Conservation (phyloP, 2,329 filamentous ascomycete species). For the Stemphylium vesicarium region DNA sequence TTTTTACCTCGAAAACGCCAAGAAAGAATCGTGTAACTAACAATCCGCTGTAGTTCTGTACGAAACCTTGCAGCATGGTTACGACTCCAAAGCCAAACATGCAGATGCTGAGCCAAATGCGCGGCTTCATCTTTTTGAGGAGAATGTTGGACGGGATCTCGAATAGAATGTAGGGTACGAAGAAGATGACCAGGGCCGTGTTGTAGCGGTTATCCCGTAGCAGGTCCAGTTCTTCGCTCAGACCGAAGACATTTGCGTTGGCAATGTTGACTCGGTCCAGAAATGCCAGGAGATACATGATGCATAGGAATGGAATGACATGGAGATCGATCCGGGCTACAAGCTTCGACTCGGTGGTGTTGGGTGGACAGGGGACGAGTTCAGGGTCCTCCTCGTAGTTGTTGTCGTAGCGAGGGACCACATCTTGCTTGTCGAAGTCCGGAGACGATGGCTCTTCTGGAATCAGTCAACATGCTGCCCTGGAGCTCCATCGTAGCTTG, state of each 20-base stretch:
- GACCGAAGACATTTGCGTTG: slow-evolving; percentile 60
- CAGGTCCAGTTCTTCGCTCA: slow-evolving; percentile 56
- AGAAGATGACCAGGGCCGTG: slow-evolving; percentile 61
- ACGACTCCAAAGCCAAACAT: slow-evolving; percentile 82
- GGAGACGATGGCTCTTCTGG: slow-evolving; percentile 28
- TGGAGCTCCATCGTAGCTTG: neutral
- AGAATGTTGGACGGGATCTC: slow-evolving; percentile 62
- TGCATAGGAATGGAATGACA: slow-evolving; percentile 58
- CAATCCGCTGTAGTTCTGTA: slow-evolving; percentile 77
- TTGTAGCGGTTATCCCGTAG: slow-evolving; percentile 55
- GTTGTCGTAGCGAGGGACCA: slow-evolving; percentile 30
- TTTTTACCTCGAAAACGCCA: slow-evolving; percentile 65
- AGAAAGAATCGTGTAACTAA: slow-evolving; percentile 83
- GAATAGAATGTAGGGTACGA: slow-evolving; percentile 60
- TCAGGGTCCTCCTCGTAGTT: slow-evolving; percentile 51
- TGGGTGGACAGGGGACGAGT: slow-evolving; percentile 52
- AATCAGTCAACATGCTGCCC: slow-evolving; percentile 14
- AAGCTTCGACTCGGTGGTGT: slow-evolving; percentile 57
- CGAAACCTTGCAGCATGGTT: slow-evolving; percentile 73
- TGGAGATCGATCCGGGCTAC: slow-evolving; percentile 55
- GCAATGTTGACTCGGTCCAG: slow-evolving; percentile 60
- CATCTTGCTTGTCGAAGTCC: slow-evolving; percentile 22
- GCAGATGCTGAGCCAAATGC: slow-evolving; percentile 70
- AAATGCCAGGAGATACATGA: slow-evolving; percentile 59
- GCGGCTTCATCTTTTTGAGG: slow-evolving; percentile 59